These are phyloP conservation scores for Cystobasidium onofrii DNA, from an alignment of 768 basidiomycete species.

Conservation along the genomic window DNA sequence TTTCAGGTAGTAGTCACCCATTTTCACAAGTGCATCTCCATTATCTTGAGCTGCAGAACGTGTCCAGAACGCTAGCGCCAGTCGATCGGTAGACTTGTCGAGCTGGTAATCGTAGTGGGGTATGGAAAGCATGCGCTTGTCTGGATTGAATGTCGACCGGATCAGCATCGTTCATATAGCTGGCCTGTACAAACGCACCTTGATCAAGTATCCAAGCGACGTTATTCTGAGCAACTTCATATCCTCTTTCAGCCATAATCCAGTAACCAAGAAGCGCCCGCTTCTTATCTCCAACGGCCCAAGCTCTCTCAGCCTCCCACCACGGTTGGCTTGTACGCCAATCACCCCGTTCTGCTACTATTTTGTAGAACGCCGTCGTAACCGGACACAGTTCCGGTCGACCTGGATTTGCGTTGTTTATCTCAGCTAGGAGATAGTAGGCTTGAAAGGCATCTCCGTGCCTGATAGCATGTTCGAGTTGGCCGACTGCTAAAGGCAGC, in stretches of 20 bases:
- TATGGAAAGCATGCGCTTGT: constrained; percentile 37
- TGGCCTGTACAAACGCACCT: constrained; percentile 51
- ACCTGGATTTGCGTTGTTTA: constrained; percentile 58
- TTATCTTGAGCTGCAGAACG: constrained; percentile 88
- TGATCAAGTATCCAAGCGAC: constrained; percentile 85
- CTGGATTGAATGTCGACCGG: constrained; percentile 5
- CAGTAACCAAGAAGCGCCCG: constrained; percentile 87
- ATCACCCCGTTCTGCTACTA: constrained; percentile 81
- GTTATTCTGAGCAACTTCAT: constrained; percentile 89
- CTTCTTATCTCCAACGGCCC: constrained; percentile 64
- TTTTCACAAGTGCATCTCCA: constrained; percentile 93
- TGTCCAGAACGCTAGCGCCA: constrained; percentile 87
- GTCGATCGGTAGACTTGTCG: constrained; percentile 63
- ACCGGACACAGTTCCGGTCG: constrained; percentile 60
- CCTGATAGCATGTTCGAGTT: constrained; percentile 76
- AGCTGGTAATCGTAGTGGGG: constrained; percentile 23
- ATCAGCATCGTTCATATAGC: neutral
- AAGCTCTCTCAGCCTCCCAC: constrained; percentile 58
- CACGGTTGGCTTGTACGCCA: constrained; percentile 61
- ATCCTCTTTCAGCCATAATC: constrained; percentile 86
- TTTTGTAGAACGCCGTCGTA: constrained; percentile 86
- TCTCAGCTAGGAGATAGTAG: constrained; percentile 81
- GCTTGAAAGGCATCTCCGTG: constrained; percentile 89
- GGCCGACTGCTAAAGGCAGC: constrained; percentile 56
- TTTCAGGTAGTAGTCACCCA: constrained; percentile 93